These are phyloP conservation scores for Geotrichum reessii DNA, from an alignment of 1,139 yeast genomes.

Conservation along the genomic window DNA sequence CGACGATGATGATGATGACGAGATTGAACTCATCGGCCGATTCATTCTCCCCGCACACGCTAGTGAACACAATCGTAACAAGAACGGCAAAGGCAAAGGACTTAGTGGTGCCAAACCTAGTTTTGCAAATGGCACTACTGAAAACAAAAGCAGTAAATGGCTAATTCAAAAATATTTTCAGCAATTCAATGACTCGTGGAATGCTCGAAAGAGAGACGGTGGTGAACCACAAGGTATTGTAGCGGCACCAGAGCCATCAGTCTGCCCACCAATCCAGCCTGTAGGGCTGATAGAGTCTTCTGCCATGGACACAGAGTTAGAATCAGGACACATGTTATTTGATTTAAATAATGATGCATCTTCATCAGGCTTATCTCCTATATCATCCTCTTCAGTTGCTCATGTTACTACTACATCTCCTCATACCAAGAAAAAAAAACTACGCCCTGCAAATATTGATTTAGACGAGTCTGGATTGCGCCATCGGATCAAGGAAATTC, in stretches of 20 bases:
- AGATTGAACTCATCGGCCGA: constrained; percentile 16
- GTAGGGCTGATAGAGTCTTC: constrained; percentile 40
- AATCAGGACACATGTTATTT: neutral
- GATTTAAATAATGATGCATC: constrained; percentile 20
- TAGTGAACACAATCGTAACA: neutral
- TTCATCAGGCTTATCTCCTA: constrained; percentile 12
- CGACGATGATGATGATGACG: constrained; percentile 11
- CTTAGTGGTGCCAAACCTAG: neutral
- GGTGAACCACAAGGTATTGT: constrained; percentile 54
- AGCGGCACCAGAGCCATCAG: constrained; percentile 45
- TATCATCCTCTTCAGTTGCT: neutral
- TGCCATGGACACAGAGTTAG: constrained; percentile 6
- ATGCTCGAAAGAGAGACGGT: constrained; percentile 17
- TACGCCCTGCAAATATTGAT: neutral
- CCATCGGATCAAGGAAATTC: constrained; percentile 52
- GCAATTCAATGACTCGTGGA: constrained; percentile 20
- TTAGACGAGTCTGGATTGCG: constrained; percentile 37
- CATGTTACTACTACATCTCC: neutral
- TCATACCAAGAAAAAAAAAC: neutral
- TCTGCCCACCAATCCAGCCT: constrained; percentile 48
- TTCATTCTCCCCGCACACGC: constrained; percentile 11
- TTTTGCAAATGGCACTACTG: neutral
- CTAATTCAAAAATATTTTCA: constrained; percentile 16
- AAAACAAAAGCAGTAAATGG: constrained; percentile 10
- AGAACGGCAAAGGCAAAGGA: neutral